A percentile compares a stretch with the other conserved stretches of the same genome.
Conservation (phyloP, 805 yeast species). For the Barnettozyma vustinii region DNA sequence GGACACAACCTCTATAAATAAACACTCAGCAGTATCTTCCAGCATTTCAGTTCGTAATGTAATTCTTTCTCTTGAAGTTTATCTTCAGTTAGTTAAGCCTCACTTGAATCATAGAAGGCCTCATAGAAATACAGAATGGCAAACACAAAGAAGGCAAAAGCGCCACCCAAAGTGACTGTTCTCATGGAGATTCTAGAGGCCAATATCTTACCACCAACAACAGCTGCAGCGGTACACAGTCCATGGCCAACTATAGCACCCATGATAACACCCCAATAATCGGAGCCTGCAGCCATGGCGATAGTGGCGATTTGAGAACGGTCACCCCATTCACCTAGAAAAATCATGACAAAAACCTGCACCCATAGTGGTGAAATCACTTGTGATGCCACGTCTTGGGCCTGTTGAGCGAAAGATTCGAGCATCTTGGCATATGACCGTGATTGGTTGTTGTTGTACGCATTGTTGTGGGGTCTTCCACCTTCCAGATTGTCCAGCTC, state of each 20-base stretch:
- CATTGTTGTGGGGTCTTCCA: conserved; percentile 19
- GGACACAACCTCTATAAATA: conserved; percentile 1
- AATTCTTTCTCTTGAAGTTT: not conserved
- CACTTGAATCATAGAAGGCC: conserved; percentile 34
- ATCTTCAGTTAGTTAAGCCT: not conserved
- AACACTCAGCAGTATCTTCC: not conserved
- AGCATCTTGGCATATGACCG: conserved; percentile 8
- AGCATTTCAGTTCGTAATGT: not conserved
- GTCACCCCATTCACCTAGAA: conserved; percentile 98
- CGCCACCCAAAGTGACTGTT: conserved; percentile 88
- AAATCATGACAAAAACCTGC: conserved; percentile 93
- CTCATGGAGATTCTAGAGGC: conserved; percentile 90
- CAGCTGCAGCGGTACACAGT: conserved; percentile 85
- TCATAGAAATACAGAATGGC: conserved; percentile 75
- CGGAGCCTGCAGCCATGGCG: conserved; percentile 96
- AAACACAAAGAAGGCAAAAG: conserved; percentile 78
- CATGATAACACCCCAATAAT: conserved; percentile 80
- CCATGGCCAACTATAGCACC: conserved; percentile 93
- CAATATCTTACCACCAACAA: conserved; percentile 83
- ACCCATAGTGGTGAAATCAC: conserved; percentile 86
- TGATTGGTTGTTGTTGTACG: conserved; percentile 4
- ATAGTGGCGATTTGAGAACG: conserved; percentile 97
- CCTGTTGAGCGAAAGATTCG: not conserved
- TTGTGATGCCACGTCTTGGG: conserved; percentile 11
- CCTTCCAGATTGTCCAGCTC: conserved; percentile 51